Evolutionary conservation across 83 land plant species (phyloP).

Genomic region (Diphasiastrum complanatum): DNA sequence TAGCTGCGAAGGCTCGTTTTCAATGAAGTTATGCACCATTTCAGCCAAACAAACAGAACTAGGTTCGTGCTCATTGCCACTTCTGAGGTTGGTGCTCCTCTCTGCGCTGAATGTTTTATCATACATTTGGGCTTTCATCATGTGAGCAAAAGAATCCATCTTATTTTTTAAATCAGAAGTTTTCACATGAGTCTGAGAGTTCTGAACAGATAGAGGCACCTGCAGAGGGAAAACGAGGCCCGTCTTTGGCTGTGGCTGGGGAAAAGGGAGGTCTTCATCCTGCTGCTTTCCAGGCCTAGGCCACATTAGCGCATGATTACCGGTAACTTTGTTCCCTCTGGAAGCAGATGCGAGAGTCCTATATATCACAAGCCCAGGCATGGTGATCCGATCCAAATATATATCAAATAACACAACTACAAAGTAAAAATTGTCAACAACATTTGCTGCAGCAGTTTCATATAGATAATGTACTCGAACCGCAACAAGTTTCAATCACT

Average conservation of each 20-base stretch:
- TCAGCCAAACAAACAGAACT: constrained; percentile 73
- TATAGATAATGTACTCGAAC: too few relatives aligned
- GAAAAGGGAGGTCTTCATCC: constrained; percentile 20
- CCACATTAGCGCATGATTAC: not conserved
- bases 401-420: too few relatives aligned
- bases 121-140: not conserved
- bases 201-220: too few relatives aligned
- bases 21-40: constrained; percentile 83
- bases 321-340: not conserved
- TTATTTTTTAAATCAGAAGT: too few relatives aligned
- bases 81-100: constrained; percentile 19
- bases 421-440: too few relatives aligned
- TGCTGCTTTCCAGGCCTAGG: constrained; percentile 5
- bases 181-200: too few relatives aligned
- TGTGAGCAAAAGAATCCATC: constrained; percentile 12
- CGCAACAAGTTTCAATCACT: too few relatives aligned
- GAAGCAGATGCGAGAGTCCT: constrained; percentile 19
- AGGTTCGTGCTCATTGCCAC: constrained; percentile 54
- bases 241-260: too few relatives aligned
- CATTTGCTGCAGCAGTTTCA: too few relatives aligned
- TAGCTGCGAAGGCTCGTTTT: constrained; percentile 34
- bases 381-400: too few relatives aligned
- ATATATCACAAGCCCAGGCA: constrained; percentile 20
- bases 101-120: constrained; percentile 1
- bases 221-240: too few relatives aligned